phyloP scores from a whole-genome alignment of 768 basidiomycete species.

The Leccinum pellstonianum region DNA sequence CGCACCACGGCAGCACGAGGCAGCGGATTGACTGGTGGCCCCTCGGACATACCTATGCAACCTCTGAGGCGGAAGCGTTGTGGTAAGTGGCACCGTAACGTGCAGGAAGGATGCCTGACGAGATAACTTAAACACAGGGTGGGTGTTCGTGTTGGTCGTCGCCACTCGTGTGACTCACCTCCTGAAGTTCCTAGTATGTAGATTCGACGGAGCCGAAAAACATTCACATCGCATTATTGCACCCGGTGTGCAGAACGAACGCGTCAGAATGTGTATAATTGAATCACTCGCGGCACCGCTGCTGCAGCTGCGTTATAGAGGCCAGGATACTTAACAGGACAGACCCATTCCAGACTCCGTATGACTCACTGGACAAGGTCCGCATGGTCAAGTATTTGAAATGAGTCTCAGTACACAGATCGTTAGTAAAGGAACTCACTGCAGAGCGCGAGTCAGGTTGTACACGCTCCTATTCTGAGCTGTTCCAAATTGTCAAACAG shows the following conservation, averaged over 20 bases:
- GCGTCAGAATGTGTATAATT: not conserved
- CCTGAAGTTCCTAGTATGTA: conserved; percentile 22
- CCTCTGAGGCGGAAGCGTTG: conserved; percentile 2
- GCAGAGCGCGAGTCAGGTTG: not conserved
- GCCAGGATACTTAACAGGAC: conserved; percentile 47
- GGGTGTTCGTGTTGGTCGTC: conserved; percentile 11
- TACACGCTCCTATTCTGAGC: not conserved
- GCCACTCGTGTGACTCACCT: conserved; percentile 17
- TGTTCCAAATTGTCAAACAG: not conserved
- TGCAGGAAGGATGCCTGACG: conserved; percentile 63
- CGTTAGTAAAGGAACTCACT: not conserved
- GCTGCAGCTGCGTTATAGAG: conserved; percentile 56
- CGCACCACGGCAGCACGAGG: not conserved
- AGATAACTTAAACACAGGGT: conserved; percentile 56
- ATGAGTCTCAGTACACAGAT: not conserved
- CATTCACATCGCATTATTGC: conserved; percentile 43
- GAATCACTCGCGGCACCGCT: not conserved
- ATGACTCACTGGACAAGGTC: conserved; percentile 39
- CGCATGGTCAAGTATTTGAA: conserved; percentile 41
- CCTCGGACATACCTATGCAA: not conserved
- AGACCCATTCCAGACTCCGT: conserved; percentile 39
- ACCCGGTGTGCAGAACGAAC: conserved; percentile 7
- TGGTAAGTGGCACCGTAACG: conserved; percentile 42
- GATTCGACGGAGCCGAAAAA: conserved; percentile 49
- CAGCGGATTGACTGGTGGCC: not conserved